Conservation (phyloP, 257 asterid genomes). For the Pogostemon cablin region DNA sequence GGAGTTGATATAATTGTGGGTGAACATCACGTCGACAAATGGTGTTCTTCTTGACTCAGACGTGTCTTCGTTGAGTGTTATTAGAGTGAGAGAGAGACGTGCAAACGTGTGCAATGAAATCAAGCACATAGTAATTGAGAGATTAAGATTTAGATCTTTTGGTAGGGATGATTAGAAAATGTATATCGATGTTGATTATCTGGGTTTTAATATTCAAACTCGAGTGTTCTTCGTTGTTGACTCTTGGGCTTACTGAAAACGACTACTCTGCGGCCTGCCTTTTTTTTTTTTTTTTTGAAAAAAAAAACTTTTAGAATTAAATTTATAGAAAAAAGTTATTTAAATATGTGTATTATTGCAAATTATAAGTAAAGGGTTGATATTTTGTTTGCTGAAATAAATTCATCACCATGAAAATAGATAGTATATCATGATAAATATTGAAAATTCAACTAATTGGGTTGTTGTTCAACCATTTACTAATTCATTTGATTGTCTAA, state of each 20-base stretch:
- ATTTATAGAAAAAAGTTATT: no score
- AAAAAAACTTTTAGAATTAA: not conserved
- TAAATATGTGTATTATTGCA: no score
- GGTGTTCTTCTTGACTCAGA: not conserved
- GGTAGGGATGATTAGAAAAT: conserved; percentile 4
- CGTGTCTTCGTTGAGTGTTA: not conserved
- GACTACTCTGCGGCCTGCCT: not conserved
- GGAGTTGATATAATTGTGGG: conserved; percentile 14
- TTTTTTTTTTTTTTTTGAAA: not conserved
- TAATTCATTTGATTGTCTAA: no score
- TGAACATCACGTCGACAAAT: conserved; percentile 8
- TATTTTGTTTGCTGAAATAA: no score
- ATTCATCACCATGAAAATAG: no score
- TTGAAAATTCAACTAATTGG: no score
- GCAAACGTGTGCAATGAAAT: conserved; percentile 37
- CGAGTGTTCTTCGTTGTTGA: conserved; percentile 22
- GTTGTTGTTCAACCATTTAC: no score
- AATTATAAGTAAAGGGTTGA: no score
- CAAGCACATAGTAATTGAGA: conserved; percentile 21
- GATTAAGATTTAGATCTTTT: conserved; percentile 18
- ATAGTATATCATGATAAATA: no score
- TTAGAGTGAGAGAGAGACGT: conserved; percentile 34
- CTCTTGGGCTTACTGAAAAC: conserved; percentile 17
- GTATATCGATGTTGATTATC: conserved; percentile 13
- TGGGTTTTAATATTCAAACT: conserved; percentile 8